Conservation (phyloP, 139 green algal genomes). For the Spirogloea muscicola region DNA sequence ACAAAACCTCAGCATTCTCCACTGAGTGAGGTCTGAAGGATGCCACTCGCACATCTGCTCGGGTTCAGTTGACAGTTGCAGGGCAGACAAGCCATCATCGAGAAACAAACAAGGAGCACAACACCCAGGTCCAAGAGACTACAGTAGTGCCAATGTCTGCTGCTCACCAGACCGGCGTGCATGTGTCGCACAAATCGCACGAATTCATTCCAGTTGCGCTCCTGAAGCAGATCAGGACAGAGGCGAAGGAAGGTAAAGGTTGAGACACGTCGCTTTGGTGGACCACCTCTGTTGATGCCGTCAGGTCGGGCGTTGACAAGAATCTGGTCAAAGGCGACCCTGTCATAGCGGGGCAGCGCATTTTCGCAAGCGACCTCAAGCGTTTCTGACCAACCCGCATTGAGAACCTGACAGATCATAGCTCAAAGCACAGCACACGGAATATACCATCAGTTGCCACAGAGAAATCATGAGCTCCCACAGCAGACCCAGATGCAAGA, state of each 20-base stretch:
- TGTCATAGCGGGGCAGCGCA: conserved; percentile 85
- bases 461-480: no score
- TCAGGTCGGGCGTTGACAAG: conserved; percentile 81
- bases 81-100: no score
- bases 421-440: no score
- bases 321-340: conserved; percentile 52
- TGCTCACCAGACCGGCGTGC: conserved; percentile 25
- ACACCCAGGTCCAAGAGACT: no score
- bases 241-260: conserved; percentile 50
- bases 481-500: no score
- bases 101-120: no score
- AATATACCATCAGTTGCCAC: no score
- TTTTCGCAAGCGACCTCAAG: conserved; percentile 90
- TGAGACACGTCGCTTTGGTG: conserved; percentile 10
- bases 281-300: conserved; percentile 76
- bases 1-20: no score
- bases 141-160: no score
- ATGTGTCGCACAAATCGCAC: conserved; percentile 46
- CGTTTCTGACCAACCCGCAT: conserved; percentile 59
- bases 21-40: no score
- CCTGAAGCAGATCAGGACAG: conserved; percentile 23
- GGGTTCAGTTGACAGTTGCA: no score
- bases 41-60: no score
- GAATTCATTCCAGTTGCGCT: conserved; percentile 46
- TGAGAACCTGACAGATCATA: conserved; percentile 61